Evolutionary conservation across 257 asterid genomes (phyloP).

Genomic region (Jaltomata sinuosa): DNA sequence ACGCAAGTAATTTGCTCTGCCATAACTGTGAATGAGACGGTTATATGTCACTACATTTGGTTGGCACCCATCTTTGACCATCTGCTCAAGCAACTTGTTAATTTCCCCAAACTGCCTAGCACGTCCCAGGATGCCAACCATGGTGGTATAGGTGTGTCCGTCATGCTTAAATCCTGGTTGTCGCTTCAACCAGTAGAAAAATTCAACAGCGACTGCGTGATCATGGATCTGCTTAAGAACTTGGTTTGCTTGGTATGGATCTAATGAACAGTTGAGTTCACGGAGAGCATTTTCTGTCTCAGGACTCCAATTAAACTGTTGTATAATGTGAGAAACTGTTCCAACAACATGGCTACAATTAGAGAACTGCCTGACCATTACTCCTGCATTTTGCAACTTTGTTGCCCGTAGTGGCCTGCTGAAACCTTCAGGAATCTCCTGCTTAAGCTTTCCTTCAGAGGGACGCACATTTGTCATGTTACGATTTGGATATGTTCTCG

Average conservation of each 20-base stretch:
- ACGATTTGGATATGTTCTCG: constrained; percentile 34
- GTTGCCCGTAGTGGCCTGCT: constrained; percentile 29
- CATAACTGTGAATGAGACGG: constrained; percentile 90
- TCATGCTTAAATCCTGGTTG: constrained; percentile 87
- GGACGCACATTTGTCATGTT: constrained; percentile 22
- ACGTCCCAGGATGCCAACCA: constrained; percentile 97
- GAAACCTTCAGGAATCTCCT: constrained; percentile 33
- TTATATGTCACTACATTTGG: constrained; percentile 90
- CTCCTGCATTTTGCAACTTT: constrained; percentile 20
- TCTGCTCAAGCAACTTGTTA: constrained; percentile 65
- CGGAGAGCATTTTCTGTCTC: constrained; percentile 61
- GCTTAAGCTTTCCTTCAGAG: constrained; percentile 29
- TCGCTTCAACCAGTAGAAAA: constrained; percentile 78
- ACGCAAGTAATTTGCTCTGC: constrained; percentile 73
- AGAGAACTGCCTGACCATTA: constrained; percentile 24
- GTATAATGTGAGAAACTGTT: constrained; percentile 46
- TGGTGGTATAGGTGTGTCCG: constrained; percentile 90
- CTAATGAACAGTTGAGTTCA: constrained; percentile 46
- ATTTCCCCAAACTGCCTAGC: constrained; percentile 66
- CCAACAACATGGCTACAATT: constrained; percentile 39
- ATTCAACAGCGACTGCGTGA: constrained; percentile 59
- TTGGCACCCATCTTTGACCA: constrained; percentile 71
- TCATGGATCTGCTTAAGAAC: constrained; percentile 80
- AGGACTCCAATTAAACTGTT: constrained; percentile 63
- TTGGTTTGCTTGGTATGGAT: constrained; percentile 89